Evolutionary conservation across 805 yeast species (phyloP).

Genomic region (Starmerella stellata): DNA sequence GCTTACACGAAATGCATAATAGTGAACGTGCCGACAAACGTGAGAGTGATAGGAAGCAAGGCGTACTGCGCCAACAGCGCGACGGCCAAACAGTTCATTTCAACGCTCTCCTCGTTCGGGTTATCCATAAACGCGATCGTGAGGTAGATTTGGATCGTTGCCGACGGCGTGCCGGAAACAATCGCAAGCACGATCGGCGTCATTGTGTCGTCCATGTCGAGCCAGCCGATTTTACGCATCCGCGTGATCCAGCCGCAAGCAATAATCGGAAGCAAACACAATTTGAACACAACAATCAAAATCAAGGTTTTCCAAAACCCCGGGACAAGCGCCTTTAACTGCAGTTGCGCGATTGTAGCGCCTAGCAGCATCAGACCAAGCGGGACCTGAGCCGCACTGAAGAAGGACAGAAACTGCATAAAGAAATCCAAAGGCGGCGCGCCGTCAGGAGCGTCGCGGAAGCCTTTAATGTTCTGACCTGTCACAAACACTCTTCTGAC

Average conservation of each 20-base stretch:
- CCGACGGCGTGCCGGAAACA: conserved; percentile 67
- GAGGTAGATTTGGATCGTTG: conserved; percentile 72
- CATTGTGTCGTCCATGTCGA: conserved; percentile 36
- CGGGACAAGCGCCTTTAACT: conserved; percentile 38
- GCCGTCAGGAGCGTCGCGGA: conserved; percentile 67
- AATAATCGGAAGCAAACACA: conserved; percentile 59
- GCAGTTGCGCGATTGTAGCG: conserved; percentile 66
- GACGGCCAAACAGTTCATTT: conserved; percentile 75
- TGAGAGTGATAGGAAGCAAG: conserved; percentile 46
- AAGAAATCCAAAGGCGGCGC: conserved; percentile 69
- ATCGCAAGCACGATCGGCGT: conserved; percentile 57
- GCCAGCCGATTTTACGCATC: conserved; percentile 43
- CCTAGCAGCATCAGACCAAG: conserved; percentile 68
- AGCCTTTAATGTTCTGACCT: conserved; percentile 26
- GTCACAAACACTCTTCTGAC: conserved; percentile 46
- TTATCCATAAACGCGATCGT: conserved; percentile 61
- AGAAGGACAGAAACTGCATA: conserved; percentile 61
- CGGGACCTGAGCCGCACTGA: conserved; percentile 81
- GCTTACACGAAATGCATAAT: conserved; percentile 20
- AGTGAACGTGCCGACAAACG: conserved; percentile 57
- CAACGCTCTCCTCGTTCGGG: conserved; percentile 30
- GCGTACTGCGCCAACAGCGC: conserved; percentile 59
- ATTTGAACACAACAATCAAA: conserved; percentile 36
- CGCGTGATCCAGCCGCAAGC: conserved; percentile 56
- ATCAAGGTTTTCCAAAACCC: conserved; percentile 51